These are phyloP conservation scores for Spiraea crenata DNA, from an alignment of 331 rosid species.

Conservation along the genomic window DNA sequence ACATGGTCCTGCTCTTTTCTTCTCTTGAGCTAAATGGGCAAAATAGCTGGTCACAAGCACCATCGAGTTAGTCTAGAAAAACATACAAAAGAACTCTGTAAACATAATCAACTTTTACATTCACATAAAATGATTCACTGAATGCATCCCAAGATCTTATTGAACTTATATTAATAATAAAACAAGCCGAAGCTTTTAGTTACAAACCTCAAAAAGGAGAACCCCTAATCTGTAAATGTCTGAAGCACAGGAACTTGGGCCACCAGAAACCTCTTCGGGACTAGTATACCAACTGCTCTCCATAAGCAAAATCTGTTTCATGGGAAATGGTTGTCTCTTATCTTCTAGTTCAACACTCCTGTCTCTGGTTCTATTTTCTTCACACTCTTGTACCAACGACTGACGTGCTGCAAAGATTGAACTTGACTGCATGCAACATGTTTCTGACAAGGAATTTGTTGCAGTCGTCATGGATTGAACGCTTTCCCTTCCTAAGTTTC, in stretches of 20 bases:
- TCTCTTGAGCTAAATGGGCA: constrained; percentile 84
- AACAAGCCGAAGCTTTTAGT: constrained; percentile 15
- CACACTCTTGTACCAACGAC: constrained; percentile 63
- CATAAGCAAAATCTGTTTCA: constrained; percentile 79
- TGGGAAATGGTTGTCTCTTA: constrained; percentile 82
- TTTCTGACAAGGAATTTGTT: constrained; percentile 57
- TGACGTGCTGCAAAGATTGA: constrained; percentile 64
- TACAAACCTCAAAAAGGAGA: constrained; percentile 88
- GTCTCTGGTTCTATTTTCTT: constrained; percentile 57
- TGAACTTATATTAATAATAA: constrained; percentile 22
- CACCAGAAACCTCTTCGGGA: constrained; percentile 75
- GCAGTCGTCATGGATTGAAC: constrained; percentile 45
- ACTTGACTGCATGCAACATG: constrained; percentile 80
- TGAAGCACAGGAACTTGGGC: constrained; percentile 73
- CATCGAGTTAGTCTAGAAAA: constrained; percentile 34
- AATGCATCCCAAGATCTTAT: constrained; percentile 9
- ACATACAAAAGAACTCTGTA: constrained; percentile 16
- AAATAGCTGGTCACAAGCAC: constrained; percentile 66
- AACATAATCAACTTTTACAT: constrained; percentile 17
- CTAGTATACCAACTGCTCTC: constrained; percentile 90
- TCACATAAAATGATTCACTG: background rate
- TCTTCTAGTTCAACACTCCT: constrained; percentile 64
- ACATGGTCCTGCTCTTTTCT: constrained; percentile 82
- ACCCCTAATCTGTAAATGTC: constrained; percentile 85
- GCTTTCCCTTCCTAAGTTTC: constrained; percentile 52